These are phyloP conservation scores for Hyphodiscus hymeniophilus DNA, from an alignment of 495 filamentous ascomycete species.

Conservation along the genomic window DNA sequence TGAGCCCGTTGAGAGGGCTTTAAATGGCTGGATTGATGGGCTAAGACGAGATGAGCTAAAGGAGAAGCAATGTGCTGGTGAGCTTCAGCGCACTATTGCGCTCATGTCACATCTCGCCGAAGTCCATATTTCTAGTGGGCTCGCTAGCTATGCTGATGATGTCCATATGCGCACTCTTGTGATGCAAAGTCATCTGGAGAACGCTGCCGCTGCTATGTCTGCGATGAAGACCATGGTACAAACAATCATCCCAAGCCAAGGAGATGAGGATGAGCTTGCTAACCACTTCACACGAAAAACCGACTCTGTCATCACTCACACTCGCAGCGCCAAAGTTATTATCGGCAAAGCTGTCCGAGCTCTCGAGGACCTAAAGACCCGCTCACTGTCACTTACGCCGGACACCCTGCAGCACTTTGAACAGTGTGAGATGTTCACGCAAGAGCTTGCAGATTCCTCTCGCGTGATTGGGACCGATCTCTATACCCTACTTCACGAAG, in stretches of 20 bases:
- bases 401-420: conserved; percentile 41
- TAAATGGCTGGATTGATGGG: conserved; percentile 83
- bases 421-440: conserved; percentile 52
- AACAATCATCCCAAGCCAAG: conserved; percentile 43
- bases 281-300: conserved; percentile 59
- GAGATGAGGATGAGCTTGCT: conserved; percentile 54
- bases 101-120: conserved; percentile 79
- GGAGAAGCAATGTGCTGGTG: conserved; percentile 66
- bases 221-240: conserved; percentile 57
- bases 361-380: conserved; percentile 66
- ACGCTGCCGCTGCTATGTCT: conserved; percentile 58
- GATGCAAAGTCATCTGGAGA: conserved; percentile 79
- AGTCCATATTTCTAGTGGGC: conserved; percentile 61
- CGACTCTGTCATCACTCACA: conserved; percentile 63
- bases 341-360: conserved; percentile 69
- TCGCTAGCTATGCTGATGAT: conserved; percentile 74
- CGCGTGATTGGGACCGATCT: conserved; percentile 60
- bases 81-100: conserved; percentile 76
- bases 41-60: conserved; percentile 82
- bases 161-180: conserved; percentile 61
- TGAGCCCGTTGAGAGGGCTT: conserved; percentile 82
- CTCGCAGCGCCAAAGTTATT: conserved; percentile 77
- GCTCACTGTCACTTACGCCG: conserved; percentile 65
- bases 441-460: conserved; percentile 58
- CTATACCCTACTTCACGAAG: conserved; percentile 57